Conservation (phyloP, 148 eudicot species). For the Amaranthus hypochondriacus region DNA sequence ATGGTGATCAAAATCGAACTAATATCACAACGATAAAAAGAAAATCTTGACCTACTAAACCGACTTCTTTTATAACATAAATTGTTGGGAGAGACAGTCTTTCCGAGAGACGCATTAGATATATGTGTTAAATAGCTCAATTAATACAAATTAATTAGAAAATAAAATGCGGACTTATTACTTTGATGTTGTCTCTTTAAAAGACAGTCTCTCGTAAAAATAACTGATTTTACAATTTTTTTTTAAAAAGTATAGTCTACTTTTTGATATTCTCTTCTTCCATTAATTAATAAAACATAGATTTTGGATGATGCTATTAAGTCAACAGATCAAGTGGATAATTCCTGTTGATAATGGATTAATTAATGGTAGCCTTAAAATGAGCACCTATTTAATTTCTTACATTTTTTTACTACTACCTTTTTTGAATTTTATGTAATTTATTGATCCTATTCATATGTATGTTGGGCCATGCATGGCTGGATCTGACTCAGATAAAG, state of each 20-base stretch:
- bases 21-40: too few species aligned
- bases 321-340: constrained; percentile 18
- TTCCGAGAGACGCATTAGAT: too few species aligned
- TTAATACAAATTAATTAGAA: too few species aligned
- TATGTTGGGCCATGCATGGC: constrained; percentile 22
- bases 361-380: constrained; percentile 9
- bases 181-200: too few species aligned
- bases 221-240: too few species aligned
- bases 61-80: too few species aligned
- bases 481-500: constrained; percentile 30
- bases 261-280: constrained; percentile 12
- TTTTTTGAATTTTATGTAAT: constrained; percentile 5
- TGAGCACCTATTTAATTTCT: neutral
- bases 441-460: neutral
- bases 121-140: too few species aligned
- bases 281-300: neutral
- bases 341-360: neutral
- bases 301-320: constrained; percentile 15
- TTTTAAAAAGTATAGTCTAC: neutral
- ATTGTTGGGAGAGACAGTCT: too few species aligned
- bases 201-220: too few species aligned
- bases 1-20: too few species aligned
- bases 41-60: too few species aligned
- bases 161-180: too few species aligned
- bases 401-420: neutral